Base-by-base conservation (phyloP, 306 rosid species). In the Lathyrus tuberosus region DNA sequence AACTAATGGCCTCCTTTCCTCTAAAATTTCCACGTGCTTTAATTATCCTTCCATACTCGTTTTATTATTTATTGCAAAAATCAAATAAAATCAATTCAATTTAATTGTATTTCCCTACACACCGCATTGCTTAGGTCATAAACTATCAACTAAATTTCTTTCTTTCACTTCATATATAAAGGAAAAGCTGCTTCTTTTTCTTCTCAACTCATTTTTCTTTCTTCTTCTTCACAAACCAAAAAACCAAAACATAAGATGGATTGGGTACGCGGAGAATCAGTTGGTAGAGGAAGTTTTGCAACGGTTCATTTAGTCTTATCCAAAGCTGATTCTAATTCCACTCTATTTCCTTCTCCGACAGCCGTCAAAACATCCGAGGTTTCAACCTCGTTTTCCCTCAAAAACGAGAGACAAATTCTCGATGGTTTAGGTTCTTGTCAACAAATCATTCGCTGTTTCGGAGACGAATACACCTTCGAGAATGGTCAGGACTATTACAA, bases 271-370 rank as follows among this genome's bases (percentile, higher is more conserved):
- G 96, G 99, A 28, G 65, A 83, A 11, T 62, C 80, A 0, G 46
- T 95, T 38, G 99, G 99, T 5, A 54, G 81, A 47, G 99, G 99
- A 3, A 91, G 88, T 67, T 95, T 95, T n/a, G 95, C 92, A 3
- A 84, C 89, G 0, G 82, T 95, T 64, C 69, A 51, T 79, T 54
- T 85, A 24, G 92, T 86, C 0, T 30, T 65, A 28, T 81, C 88
- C 49, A 77, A 47, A 15, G 52, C 4, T 2, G 24, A 10, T 0
- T 61, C 66, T 0, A 18, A 14, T 6, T 37, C 49, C 3, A 3
- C 49, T 60, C 65, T 6, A 0, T 41, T 71, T 59, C 65, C 83
- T 17, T 62, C 89, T 14, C 51, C 82, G 2, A 71, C 90, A 78
- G 99, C 78, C 1, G 92, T 95, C 1, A 95, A 95, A 74, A 83